Evolutionary conservation across 2,329 filamentous ascomycete genomes (phyloP).

Genomic region (Talaromyces sp.): DNA sequence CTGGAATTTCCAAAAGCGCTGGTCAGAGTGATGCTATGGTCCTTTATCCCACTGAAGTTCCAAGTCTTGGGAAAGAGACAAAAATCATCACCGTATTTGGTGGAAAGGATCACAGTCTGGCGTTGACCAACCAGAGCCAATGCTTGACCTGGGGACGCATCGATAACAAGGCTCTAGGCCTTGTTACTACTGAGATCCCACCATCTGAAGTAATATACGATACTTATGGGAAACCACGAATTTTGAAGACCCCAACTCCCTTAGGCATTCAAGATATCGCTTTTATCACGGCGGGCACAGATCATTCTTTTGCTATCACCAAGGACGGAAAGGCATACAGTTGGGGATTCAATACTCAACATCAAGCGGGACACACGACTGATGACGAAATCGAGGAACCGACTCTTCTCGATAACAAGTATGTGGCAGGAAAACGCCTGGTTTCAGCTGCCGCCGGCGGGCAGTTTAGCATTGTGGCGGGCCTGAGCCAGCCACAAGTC

Average conservation of each 20-base stretch:
- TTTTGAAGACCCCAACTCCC: not conserved
- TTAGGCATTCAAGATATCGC: not conserved
- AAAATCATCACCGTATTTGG: conserved; percentile 13
- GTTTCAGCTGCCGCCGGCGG: not conserved
- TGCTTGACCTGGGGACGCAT: conserved; percentile 20
- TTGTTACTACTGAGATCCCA: conserved; percentile 11
- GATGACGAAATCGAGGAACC: not conserved
- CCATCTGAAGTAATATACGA: not conserved
- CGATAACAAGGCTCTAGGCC: conserved; percentile 15
- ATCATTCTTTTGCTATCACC: conserved; percentile 14
- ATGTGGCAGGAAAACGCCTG: not conserved
- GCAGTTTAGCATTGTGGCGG: not conserved
- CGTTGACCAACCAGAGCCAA: conserved; percentile 12
- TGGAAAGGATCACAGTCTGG: conserved; percentile 19
- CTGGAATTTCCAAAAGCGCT: not conserved
- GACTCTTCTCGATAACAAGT: not conserved
- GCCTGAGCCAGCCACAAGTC: not conserved
- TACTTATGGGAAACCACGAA: not conserved
- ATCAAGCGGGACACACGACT: not conserved
- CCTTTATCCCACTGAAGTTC: conserved; percentile 12
- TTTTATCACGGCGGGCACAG: conserved; percentile 1
- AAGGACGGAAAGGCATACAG: conserved; percentile 14
- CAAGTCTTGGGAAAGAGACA: conserved; percentile 1
- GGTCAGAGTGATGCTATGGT: not conserved
- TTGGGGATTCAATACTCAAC: conserved; percentile 14